Conservation (phyloP, 2,329 filamentous ascomycete genomes). For the Talaromyces pinophilus region DNA sequence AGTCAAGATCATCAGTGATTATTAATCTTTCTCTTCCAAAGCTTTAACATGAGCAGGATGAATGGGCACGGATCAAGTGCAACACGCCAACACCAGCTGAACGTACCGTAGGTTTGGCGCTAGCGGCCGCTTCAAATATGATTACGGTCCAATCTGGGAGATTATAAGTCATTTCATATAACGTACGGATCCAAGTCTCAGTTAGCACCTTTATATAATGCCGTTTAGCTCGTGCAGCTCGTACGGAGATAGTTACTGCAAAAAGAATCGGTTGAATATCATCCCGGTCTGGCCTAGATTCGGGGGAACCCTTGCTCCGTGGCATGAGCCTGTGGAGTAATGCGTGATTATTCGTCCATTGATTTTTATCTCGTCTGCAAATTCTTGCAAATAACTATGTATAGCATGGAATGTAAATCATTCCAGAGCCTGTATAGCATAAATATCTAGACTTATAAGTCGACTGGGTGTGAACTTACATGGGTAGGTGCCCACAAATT, state of each 20-base stretch:
- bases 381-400: neutral
- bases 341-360: neutral
- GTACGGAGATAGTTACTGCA: neutral
- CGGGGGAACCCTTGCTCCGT: neutral
- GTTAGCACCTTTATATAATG: no score
- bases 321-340: neutral
- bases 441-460: neutral
- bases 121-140: no score
- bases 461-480: neutral
- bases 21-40: neutral
- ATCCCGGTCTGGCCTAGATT: neutral
- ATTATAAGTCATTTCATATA: no score
- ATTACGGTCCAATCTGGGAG: no score
- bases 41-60: neutral
- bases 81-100: no score
- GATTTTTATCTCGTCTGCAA: neutral
- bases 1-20: neutral
- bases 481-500: neutral
- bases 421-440: neutral
- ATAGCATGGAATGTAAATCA: neutral
- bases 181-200: no score
- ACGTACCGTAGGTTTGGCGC: no score
- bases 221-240: no score
- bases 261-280: neutral
- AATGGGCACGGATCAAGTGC: no score